phyloP scores from a whole-genome alignment of 1,139 yeast genomes.

The Pichia sp. region DNA sequence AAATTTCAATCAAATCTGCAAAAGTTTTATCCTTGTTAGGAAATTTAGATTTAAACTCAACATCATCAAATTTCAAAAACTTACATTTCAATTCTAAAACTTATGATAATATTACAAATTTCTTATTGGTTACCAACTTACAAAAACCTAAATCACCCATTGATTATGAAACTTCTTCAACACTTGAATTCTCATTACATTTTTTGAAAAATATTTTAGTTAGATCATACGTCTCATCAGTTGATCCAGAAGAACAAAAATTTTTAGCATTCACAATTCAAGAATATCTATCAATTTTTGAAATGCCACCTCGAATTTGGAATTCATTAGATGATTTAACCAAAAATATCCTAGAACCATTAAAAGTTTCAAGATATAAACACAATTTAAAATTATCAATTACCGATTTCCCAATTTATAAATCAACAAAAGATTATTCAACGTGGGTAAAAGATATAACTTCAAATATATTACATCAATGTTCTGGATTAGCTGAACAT shows the following conservation, averaged over 20 bases:
- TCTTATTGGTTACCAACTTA: constrained; percentile 11
- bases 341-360: constrained; percentile 69
- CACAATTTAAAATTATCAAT: constrained; percentile 23
- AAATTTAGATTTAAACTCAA: constrained; percentile 50
- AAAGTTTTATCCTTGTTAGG: constrained; percentile 73
- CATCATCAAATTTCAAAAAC: not conserved
- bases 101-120: constrained; percentile 15
- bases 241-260: constrained; percentile 78
- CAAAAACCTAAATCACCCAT: constrained; percentile 1
- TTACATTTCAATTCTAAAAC: not conserved
- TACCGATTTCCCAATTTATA: constrained; percentile 45
- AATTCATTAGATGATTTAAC: constrained; percentile 58
- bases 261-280: constrained; percentile 89
- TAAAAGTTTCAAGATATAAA: constrained; percentile 67
- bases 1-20: constrained; percentile 55
- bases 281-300: constrained; percentile 65
- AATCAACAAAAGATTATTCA: constrained; percentile 36
- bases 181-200: constrained; percentile 54
- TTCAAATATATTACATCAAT: constrained; percentile 31
- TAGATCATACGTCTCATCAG: constrained; percentile 83
- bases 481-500: constrained; percentile 4
- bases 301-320: constrained; percentile 49
- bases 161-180: constrained; percentile 45
- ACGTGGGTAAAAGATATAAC: constrained; percentile 71
- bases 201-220: constrained; percentile 66